Evolutionary conservation across 306 rosid genomes (phyloP).

Genomic region (Pyrus communis): DNA sequence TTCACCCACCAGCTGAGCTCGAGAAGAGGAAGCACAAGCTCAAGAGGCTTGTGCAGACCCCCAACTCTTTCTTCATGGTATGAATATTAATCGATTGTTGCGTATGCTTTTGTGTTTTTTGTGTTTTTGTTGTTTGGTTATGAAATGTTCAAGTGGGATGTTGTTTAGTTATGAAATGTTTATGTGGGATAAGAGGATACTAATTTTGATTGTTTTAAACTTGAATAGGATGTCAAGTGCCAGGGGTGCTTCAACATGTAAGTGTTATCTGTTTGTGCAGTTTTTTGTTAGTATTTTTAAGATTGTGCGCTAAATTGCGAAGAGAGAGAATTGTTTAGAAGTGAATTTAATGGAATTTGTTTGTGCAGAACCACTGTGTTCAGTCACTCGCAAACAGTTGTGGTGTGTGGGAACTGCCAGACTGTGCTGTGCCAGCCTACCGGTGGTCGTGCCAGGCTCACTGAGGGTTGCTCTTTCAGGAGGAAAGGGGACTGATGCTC

Average conservation of each 20-base stretch:
- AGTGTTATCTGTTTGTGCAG: neutral
- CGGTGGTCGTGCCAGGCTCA: slow-evolving; percentile 43
- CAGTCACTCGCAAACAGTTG: slow-evolving; percentile 44
- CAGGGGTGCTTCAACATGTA: slow-evolving; percentile 47
- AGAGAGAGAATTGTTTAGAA: neutral
- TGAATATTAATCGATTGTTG: neutral
- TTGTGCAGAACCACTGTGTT: slow-evolving; percentile 41
- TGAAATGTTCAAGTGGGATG: neutral
- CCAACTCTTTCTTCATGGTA: slow-evolving; percentile 60
- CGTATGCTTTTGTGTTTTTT: neutral
- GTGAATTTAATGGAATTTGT: neutral
- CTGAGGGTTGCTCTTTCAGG: slow-evolving; percentile 46
- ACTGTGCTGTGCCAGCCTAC: slow-evolving; percentile 45
- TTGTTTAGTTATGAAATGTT: neutral
- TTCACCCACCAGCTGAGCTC: slow-evolving; percentile 48
- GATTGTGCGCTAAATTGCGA: neutral
- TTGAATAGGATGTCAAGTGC: slow-evolving; percentile 36
- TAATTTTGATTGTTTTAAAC: neutral
- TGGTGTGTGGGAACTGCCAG: slow-evolving; percentile 50
- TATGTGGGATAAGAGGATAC: neutral
- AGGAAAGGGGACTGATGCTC: slow-evolving; percentile 33
- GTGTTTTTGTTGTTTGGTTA: neutral
- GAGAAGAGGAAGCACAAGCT: slow-evolving; percentile 65
- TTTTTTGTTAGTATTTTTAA: neutral
- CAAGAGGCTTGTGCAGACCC: slow-evolving; percentile 56